Base-by-base conservation (phyloP, 2,329 filamentous ascomycete genomes). In the Metarhizium album region DNA sequence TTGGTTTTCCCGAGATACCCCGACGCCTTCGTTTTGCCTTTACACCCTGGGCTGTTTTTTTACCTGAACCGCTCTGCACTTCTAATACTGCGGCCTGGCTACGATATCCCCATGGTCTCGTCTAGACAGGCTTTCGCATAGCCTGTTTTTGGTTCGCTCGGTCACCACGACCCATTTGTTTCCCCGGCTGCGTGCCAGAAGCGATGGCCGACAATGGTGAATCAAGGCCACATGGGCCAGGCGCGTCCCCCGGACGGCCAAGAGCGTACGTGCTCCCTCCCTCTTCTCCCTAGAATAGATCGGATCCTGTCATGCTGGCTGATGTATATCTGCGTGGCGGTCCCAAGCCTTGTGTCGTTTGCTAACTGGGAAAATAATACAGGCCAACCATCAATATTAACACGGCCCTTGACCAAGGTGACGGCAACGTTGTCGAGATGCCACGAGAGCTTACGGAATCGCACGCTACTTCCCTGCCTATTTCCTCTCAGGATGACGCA, bases 361-460 rank as follows among this genome's bases (percentile, higher is more conserved):
- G 40, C 40, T 43, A 27, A 43, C 22, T 16, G 2, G 9, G 18
- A 43, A 9, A 43, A 14, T 13, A 43, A 43, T 49, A 22, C 53
- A 78, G 75, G 42, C 75, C 75, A 35, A 76, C 75, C 49, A 78
- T 78, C 53, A 79, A 73, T 48, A 78, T 79, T 49, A 74, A 78
- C 55, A 77, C 75, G 13, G 71, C 74, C 8, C 72, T 68, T 52
- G 64, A 65, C 53, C 63, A 60, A 49, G 53, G 60, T 50, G 57
- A 62, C 42, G 58, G 53, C 45, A 54, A 61, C 16, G 43, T 58
- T 50, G 50, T 62, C 49, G 60, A 64, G 37, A 63, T 66, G 54
- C 57, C 67, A 3, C 52, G 60, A 52, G 58, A 62, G 35, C 48
- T 43, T 6, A 33, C 49, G 3, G 46, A 51, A 35, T 18, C 46